Conservation (phyloP, 1,284 basidiomycete species). For the Porogramme epimiltina region DNA sequence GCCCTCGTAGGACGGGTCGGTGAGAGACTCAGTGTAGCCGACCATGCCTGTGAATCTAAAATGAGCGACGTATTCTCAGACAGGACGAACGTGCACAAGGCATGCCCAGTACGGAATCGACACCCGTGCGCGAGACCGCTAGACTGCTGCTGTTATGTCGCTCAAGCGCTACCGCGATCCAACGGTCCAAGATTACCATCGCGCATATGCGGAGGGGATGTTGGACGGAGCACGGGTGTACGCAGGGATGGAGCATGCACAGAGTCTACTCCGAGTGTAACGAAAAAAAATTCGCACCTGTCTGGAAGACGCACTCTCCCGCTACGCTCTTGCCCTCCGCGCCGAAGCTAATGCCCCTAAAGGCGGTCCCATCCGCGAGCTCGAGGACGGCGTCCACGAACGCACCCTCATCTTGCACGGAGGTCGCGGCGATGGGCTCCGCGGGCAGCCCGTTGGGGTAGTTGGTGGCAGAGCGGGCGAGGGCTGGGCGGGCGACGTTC, state of each 20-base stretch:
- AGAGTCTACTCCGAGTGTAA: too few relatives aligned
- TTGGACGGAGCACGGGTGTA: too few relatives aligned
- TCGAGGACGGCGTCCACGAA: conserved; percentile 77
- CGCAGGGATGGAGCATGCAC: background rate
- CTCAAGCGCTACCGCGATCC: too few relatives aligned
- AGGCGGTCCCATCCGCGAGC: conserved; percentile 89
- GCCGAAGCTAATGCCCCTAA: conserved; percentile 92
- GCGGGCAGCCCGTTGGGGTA: conserved; percentile 45
- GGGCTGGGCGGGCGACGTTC: conserved; percentile 41
- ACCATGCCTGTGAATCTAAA: conserved; percentile 80
- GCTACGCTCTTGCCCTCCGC: conserved; percentile 89
- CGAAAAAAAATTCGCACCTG: conserved; percentile 65
- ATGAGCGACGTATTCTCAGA: too few relatives aligned
- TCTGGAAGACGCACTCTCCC: conserved; percentile 99
- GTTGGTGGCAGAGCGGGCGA: conserved; percentile 50
- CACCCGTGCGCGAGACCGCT: too few relatives aligned
- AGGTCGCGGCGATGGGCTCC: conserved; percentile 54
- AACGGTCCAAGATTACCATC: too few relatives aligned
- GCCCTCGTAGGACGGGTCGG: conserved; percentile 98
- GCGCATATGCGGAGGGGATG: too few relatives aligned
- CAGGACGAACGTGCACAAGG: too few relatives aligned
- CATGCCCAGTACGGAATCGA: too few relatives aligned
- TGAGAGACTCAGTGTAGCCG: conserved; percentile 97
- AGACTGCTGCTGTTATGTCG: too few relatives aligned
- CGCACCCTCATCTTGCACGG: conserved; percentile 29